Evolutionary conservation across 768 basidiomycete genomes (phyloP), one percentile per base, ranked within the genome.

Genomic region (Obba rivulosa): DNA sequence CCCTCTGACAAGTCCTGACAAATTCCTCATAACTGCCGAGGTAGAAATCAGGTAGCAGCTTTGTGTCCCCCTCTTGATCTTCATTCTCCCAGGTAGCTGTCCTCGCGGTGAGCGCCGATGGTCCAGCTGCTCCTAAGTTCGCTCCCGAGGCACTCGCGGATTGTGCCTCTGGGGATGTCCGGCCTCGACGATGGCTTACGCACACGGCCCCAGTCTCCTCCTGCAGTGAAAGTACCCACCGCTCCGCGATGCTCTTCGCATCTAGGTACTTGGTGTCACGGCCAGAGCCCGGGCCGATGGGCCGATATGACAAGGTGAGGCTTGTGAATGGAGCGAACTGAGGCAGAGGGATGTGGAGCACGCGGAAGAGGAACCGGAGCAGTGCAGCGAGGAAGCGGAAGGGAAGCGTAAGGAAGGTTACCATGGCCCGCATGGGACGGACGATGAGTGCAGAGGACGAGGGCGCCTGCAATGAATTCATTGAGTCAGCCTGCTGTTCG

Each of bases 21-120:
- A 85, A 85, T 3, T 84, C 78, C 52, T 97, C 92, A 62, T 98
- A 97, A 16, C 79, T 76, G 1, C 87, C 87, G 3, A 83, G 64
- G 42, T 74, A 81, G 67, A 96, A 95, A 49, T 92, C 88, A 0
- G 92, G 92, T 1, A 95, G 67, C 11, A 81, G 59, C 55, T 75
- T 80, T 45, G 58, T 57, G 24, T 70, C 72, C 17, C 72, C 70
- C 34, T 50, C 57, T 31, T n/a, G 53, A 18, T 48, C 41, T 11
- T 62, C 62, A 23, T 56, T 56, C 24, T 56, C 60, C 45, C 55
- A 58, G 18, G 58, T 51, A 5, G 56, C 58, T 5, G 57, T 53
- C 11, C 74, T 60, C 1, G 73, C 61, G 16, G 64, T 74, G 22
- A 57, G 41, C 4, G 69, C 71, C 1, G 80, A 79, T 3, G 81